Conservation (phyloP, 1,139 yeast genomes). For the Taphrina pruni region DNA sequence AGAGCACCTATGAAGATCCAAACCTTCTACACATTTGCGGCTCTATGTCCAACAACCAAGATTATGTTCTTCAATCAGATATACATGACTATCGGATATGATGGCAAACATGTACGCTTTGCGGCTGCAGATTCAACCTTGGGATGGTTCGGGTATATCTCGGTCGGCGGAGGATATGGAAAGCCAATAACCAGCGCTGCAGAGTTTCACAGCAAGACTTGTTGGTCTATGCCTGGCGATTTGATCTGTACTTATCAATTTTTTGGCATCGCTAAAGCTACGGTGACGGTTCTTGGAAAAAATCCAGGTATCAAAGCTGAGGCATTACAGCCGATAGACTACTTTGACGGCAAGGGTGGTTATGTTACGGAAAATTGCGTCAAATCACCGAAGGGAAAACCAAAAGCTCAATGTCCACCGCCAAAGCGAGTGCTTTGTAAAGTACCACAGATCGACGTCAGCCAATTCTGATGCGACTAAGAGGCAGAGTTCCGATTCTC, state of each 20-base stretch:
- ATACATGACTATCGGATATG: neutral
- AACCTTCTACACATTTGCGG: neutral
- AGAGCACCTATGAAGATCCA: too few relatives aligned
- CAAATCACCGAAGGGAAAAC: neutral
- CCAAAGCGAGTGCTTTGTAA: neutral
- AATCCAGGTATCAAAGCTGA: neutral
- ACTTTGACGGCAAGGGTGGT: neutral
- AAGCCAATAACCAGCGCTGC: neutral
- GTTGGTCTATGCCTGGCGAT: neutral
- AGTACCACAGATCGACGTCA: neutral
- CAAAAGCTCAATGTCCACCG: neutral
- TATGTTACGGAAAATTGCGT: slow-evolving; percentile 1
- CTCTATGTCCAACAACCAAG: neutral
- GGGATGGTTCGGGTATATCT: neutral
- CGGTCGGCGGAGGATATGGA: neutral
- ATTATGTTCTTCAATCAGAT: neutral
- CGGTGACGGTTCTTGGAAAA: neutral
- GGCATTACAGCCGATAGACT: neutral
- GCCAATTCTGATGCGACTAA: neutral
- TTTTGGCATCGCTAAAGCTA: neutral
- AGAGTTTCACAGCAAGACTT: neutral
- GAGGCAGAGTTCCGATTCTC: neutral
- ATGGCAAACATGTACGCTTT: neutral
- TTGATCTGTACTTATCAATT: neutral
- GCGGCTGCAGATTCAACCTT: neutral